Base-by-base conservation (phyloP, 2,329 filamentous ascomycete species). In the Xylariaceae sp. region DNA sequence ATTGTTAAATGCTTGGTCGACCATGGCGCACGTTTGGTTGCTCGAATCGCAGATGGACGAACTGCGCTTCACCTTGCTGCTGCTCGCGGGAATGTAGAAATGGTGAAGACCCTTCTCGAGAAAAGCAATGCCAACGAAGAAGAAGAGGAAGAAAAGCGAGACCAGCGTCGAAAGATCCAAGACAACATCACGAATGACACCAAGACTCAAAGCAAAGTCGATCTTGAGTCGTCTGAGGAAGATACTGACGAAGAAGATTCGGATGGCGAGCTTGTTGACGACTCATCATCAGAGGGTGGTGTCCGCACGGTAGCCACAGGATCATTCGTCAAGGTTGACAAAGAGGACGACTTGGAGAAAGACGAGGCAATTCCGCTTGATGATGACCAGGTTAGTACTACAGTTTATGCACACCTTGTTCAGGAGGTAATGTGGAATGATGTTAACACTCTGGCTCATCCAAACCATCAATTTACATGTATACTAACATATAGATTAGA, bases 1-100 rank as follows among this genome's bases (percentile, higher is more conserved):
- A 78, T 95, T 53, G 88, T 94, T 1, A 79, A 87, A 57, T 81
- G 76, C 41, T 78, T 96, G 1, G 83, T 95, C 21, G 81, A 92
- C 57, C 78, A 84, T 52, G 89, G 87, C 2, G 86, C 89, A 27
- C 83, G 90, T 13, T 73, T 96, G 20, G 82, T 91, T 20, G 81
- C 89, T 43, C 83, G 91, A 43, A 70, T 95, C 32, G 88, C 88
- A 0, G 91, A 94, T 69, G 91, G 91, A 3, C 82, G 84, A 60
- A 95, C 90, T 2, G 88, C 91, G 7, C 77, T 96, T n/a, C 91
- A 96, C 70, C 75, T 95, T 24, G 91, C 91, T 15, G 88, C 89
- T 15, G 81, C 84, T 37, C 81, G 87, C 18, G 91, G 91, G 0
- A 75, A 84, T 58, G 67, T 75, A 1, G 83, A 86, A 15, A 92